Evolutionary conservation across 2,329 filamentous ascomycete species (phyloP), one percentile per base, ranked within the genome.

Genomic region (Claviceps pusilla): DNA sequence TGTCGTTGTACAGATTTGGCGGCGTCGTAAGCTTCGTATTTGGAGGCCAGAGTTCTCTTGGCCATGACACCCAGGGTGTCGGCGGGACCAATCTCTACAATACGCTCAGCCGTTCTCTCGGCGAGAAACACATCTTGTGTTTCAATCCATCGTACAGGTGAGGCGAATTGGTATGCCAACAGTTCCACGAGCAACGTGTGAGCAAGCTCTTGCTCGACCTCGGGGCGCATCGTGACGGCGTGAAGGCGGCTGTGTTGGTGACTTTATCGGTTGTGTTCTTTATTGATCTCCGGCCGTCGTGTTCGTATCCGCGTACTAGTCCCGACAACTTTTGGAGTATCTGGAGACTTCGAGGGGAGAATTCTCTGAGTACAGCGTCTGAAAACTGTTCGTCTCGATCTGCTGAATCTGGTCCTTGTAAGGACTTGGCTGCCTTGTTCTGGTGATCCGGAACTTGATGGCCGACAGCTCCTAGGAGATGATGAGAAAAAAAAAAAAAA

Each of bases 121-220:
- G 86, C 91, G 63, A 98, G 86, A 66, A 98, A 93, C 64, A 98
- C 93, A 91, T 98, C 93, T 75, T 98, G 93, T 54, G 93, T 98
- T 75, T 98, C 93, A 72, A 98, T 98, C 93, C 93, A 98, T 83
- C 93, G 85, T 64, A 98, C 93, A 51, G 93, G 93, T 54, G 91
- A 97, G 65, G 93, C 93, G 72, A 98, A 98, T 71, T 98, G 93
- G 74, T 97, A 98, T 76, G 93, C 93, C 63, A 98, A 83, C 60
- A 98, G 87, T 83, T 98, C 93, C 61, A 98, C 88, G 69, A 98
- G 87, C 73, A 98, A 82, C 62, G 91, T 97, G 74, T 98, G 91
- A 68, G 93, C 87, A 72, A 98, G 87, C 78, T 98, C 93, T 75
- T 98, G 93, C 83, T 98, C 91, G 72, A 97, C 79, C 82, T 98